Base-by-base conservation (phyloP, 1,139 yeast species). In the Pichia terricola region DNA sequence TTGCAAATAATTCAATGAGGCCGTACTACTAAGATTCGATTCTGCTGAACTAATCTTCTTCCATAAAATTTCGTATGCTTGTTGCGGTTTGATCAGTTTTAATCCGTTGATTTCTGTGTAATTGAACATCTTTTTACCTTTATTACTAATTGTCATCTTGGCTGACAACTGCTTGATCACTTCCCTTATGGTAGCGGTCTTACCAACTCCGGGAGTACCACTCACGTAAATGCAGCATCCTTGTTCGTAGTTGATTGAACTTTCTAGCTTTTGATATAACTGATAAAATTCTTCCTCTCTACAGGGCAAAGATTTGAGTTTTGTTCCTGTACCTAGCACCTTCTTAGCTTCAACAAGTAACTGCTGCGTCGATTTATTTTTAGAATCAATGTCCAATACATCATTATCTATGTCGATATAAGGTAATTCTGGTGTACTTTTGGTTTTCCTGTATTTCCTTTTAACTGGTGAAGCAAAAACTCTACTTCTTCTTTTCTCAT, bases 131-230 rank as follows among this genome's bases (percentile, higher is more conserved):
- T 82, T 57, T 43, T 73, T 79, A 3, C 72, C 75, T 25, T 68
- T 67, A 11, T 59, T 58, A 5, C 67, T 67, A 8, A 72, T 62
- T 48, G 60, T 43, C 61, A 60, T 27, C 55, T 58, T 48, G 67
- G 48, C 48, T 3, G 59, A 70, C 44, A 91, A 65, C 54, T 83
- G 88, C 28, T 75, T 71, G 38, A 94, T 73, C 0, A 85, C 97
- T 55, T 88, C 95, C 46, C 95, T 67, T 3, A 91, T 81, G 0
- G 97, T 91, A 5, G 95, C 94, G 0, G 99, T 91, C 60, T 91
- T 91, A 11, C 99, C 99, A 4, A 94, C 89, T 9, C 99, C 99
- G 0, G 99, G 98, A 0, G 96, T 88, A 2, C 99, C 99, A 62
- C 96, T 86, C 5, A 91, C 79, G 57, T 89, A 91, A 5, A 91